These are phyloP conservation scores for Candida ascalaphidarum DNA, from an alignment of 805 yeast genomes.

Conservation along the genomic window DNA sequence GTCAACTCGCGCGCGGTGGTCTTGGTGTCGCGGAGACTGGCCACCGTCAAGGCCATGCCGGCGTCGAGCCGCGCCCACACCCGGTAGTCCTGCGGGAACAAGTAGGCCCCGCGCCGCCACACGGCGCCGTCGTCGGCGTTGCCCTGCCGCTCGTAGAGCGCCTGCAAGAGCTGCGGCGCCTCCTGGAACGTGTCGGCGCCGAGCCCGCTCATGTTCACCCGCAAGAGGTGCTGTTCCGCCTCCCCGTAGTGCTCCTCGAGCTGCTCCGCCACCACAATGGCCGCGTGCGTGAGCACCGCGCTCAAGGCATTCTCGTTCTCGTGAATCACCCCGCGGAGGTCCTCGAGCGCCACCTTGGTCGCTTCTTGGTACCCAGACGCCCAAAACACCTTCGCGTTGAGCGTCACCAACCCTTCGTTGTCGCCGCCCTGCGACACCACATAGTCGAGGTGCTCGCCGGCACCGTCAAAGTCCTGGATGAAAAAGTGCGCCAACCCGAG, in stretches of 20 bases:
- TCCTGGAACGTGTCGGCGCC: constrained; percentile 42
- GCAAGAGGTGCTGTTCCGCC: constrained; percentile 54
- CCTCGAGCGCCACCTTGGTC: constrained; percentile 77
- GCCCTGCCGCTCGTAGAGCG: constrained; percentile 40
- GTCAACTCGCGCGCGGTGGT: constrained; percentile 46
- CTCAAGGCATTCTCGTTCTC: constrained; percentile 56
- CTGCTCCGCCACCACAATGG: constrained; percentile 61
- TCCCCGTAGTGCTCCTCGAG: constrained; percentile 54
- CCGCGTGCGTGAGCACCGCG: constrained; percentile 70
- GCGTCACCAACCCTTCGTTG: constrained; percentile 57
- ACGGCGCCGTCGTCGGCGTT: constrained; percentile 11
- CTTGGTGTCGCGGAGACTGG: constrained; percentile 40
- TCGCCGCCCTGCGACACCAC: constrained; percentile 48
- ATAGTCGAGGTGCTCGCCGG: constrained; percentile 58
- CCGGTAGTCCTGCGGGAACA: constrained; percentile 62
- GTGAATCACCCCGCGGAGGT: constrained; percentile 59
- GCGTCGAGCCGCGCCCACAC: constrained; percentile 64
- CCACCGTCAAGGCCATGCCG: constrained; percentile 50
- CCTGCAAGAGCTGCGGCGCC: constrained; percentile 51
- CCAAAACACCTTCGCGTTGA: constrained; percentile 73
- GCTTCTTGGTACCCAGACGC: constrained; percentile 72
- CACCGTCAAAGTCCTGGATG: constrained; percentile 48
- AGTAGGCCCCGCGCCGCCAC: constrained; percentile 66
- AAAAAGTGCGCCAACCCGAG: constrained; percentile 71
- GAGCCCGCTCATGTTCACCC: constrained; percentile 38